Conservation (phyloP, 176 grass and related monocot species). For the Musa itinerans region DNA sequence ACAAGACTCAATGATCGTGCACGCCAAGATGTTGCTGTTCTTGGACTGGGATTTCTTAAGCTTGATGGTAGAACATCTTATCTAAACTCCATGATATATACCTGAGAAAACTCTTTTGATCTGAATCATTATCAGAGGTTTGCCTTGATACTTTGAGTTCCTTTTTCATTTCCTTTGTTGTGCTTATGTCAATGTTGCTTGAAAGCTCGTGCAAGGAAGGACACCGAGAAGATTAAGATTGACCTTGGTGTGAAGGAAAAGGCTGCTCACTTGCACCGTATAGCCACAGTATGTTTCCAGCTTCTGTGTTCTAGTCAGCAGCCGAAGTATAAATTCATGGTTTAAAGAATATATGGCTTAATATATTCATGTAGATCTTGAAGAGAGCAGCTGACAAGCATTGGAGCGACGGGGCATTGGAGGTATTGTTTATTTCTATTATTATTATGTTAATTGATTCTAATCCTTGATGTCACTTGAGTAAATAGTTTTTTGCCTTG, state of each 20-base stretch:
- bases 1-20: constrained; percentile 88
- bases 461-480: not conserved
- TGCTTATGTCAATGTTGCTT: constrained; percentile 23
- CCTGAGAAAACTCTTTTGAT: not conserved
- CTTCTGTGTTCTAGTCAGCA: constrained; percentile 10
- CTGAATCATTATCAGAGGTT: constrained; percentile 3
- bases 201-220: constrained; percentile 77
- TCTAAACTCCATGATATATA: not conserved
- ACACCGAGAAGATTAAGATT: constrained; percentile 86
- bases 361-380: constrained; percentile 46
- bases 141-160: constrained; percentile 11
- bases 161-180: constrained; percentile 21
- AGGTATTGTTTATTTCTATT: constrained; percentile 28
- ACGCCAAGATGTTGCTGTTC: constrained; percentile 77
- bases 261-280: constrained; percentile 53
- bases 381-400: constrained; percentile 92
- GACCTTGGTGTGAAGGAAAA: constrained; percentile 78
- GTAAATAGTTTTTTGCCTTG: not conserved
- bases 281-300: constrained; percentile 62
- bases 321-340: constrained; percentile 5
- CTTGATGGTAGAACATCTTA: constrained; percentile 63
- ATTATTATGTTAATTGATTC: not conserved
- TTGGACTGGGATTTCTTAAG: constrained; percentile 72
- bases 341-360: not conserved
- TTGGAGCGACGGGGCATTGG: constrained; percentile 95